Evolutionary conservation across 2,329 filamentous ascomycete species (phyloP), one percentile per base, ranked within the genome.

Genomic region (Xylariaceae sp.): DNA sequence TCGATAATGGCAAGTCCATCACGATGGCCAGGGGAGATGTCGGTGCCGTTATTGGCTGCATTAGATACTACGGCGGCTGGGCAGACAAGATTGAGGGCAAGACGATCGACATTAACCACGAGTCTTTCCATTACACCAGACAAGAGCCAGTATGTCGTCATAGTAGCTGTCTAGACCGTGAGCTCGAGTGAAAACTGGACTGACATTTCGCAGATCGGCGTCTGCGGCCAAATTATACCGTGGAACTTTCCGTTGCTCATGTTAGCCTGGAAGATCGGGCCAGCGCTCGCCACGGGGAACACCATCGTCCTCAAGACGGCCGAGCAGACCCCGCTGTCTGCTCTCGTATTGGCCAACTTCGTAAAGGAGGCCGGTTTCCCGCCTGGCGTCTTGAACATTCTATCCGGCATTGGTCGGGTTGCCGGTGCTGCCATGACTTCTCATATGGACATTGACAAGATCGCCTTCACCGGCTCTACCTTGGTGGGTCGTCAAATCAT

Each of bases 61-160:
- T 97, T 69, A 86, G 92, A 75, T 97, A 93, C 79, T 95, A 93
- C 72, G 91, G 84, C 70, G 92, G 92, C 60, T 96, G 89, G 87
- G 90, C 91, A 68, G 92, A 96, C 81, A 96, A 96, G 86, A 88
- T 95, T 64, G 82, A 87, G 75, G 91, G 92, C 75, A 91, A 93
- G 81, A 91, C 91, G 54, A 87, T 95, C 63, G 90, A 96, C 68
- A 89, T 91, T 65, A 79, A 83, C 68, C 83, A 85, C 56, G 87
- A 90, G 64, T 91, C 88, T 75, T 91, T 96, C 79, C 88, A 90
- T 79, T 96, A 95, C 79, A 92, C 90, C 62, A 80, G 84, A 69
- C 84, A 86, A 65, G 90, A 96, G 81, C 90, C 91, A 9, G 79
- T 84, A 71, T 66, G 81, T 75, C 7, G 45, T 3, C 20, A 16